phyloP scores from a whole-genome alignment of 345 rosid species.

The Syzygium grande region DNA sequence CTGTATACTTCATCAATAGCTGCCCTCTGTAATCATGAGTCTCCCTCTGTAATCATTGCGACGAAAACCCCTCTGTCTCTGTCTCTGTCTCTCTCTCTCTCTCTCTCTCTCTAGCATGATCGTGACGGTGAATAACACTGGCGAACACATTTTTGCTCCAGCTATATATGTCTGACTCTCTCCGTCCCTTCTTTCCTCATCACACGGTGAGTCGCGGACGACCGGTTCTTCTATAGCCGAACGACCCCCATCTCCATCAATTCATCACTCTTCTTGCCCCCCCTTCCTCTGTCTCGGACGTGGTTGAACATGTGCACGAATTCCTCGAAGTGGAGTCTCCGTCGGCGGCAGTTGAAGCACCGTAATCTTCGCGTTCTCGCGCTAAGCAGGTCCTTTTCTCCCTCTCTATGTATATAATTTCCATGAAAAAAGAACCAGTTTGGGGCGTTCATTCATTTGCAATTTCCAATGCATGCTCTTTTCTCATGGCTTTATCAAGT shows the following conservation, averaged over 20 bases:
- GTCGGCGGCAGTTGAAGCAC: conserved; percentile 4
- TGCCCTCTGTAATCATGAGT: conserved; percentile 63
- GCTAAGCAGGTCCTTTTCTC: conserved; percentile 20
- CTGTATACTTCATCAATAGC: conserved; percentile 24
- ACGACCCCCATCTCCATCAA: not conserved
- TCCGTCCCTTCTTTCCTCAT: not conserved
- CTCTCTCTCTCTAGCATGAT: conserved; percentile 7
- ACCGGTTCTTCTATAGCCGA: not conserved
- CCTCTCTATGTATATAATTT: conserved; percentile 1
- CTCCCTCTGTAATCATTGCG: conserved; percentile 53
- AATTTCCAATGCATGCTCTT: not conserved
- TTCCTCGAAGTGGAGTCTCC: conserved; percentile 1
- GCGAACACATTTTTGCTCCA: not conserved
- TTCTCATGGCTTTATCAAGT: not conserved
- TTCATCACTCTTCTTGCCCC: not conserved
- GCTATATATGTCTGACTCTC: conserved; percentile 17
- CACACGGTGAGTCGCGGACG: not conserved
- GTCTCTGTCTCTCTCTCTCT: conserved; percentile 9
- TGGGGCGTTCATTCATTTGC: not conserved
- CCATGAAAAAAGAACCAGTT: not conserved
- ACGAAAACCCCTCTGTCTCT: conserved; percentile 22
- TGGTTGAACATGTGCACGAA: conserved; percentile 9
- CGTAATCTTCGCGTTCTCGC: conserved; percentile 7
- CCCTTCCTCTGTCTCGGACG: not conserved
- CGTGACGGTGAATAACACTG: not conserved